Evolutionary conservation across 2,329 filamentous ascomycete genomes (phyloP).

Genomic region (Aspergillus sp.): DNA sequence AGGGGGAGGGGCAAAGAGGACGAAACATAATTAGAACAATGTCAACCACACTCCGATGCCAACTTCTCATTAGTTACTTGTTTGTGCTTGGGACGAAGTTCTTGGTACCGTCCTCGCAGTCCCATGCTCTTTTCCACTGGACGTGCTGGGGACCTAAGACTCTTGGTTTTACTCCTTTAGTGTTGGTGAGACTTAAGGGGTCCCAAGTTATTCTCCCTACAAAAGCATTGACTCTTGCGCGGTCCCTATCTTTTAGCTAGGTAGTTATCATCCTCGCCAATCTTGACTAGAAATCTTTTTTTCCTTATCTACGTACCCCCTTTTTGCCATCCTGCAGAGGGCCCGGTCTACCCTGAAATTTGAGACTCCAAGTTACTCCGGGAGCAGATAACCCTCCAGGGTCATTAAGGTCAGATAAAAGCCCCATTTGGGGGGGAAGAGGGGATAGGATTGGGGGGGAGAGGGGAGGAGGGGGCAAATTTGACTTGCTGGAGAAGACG

Average conservation of each 20-base stretch:
- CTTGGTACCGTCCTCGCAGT: too few relatives aligned
- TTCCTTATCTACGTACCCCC: neutral
- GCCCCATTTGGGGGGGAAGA: too few relatives aligned
- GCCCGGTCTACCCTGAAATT: constrained; percentile 1
- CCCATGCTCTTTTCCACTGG: neutral
- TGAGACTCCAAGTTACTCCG: constrained; percentile 5
- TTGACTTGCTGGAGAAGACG: neutral
- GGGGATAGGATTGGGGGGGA: too few relatives aligned
- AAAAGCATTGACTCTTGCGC: neutral
- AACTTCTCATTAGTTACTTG: neutral
- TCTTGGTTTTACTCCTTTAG: neutral
- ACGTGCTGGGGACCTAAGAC: neutral
- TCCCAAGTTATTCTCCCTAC: neutral
- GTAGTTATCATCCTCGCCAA: neutral
- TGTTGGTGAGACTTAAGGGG: constrained; percentile 1
- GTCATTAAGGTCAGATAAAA: neutral
- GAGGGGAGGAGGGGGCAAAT: too few relatives aligned
- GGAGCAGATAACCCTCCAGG: neutral
- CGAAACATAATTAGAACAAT: neutral
- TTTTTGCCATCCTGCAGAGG: neutral
- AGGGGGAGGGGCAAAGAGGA: neutral
- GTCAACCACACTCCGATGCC: neutral
- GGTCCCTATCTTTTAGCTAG: neutral
- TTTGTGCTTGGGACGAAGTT: neutral
- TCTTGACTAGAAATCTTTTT: neutral